Evolutionary conservation across 2,329 filamentous ascomycete genomes (phyloP).

Genomic region (Alternaria burnsii): DNA sequence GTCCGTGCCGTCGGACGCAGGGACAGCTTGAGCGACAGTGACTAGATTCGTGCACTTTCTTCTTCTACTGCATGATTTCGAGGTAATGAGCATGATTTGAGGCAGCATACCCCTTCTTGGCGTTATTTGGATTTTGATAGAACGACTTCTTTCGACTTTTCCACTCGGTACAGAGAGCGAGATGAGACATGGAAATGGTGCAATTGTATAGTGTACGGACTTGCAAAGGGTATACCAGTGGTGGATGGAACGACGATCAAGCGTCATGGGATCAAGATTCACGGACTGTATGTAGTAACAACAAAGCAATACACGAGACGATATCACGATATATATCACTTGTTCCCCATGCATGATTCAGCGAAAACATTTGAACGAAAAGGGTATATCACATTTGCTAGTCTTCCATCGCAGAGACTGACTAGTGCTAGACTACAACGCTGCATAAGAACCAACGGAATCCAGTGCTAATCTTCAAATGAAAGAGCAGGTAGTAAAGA

Average conservation of each 20-base stretch:
- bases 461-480: background rate
- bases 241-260: background rate
- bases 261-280: background rate
- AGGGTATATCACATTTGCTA: conserved; percentile 18
- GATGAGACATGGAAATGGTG: background rate
- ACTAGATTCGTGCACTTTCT: conserved; percentile 30
- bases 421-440: conserved; percentile 2
- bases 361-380: background rate
- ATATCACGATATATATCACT: background rate
- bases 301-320: background rate
- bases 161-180: background rate
- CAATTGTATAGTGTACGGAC: background rate
- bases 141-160: conserved; percentile 2
- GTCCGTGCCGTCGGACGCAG: conserved; percentile 53
- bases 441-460: conserved; percentile 8
- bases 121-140: conserved; percentile 2
- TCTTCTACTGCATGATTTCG: background rate
- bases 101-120: background rate
- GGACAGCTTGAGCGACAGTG: conserved; percentile 65
- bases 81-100: background rate
- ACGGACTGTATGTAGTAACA: background rate
- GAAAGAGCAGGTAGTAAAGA: conserved; percentile 1
- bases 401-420: background rate
- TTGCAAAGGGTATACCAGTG: background rate
- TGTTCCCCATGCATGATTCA: background rate